Base-by-base conservation (phyloP, 1,284 basidiomycete species). In the Pholiota adiposa region DNA sequence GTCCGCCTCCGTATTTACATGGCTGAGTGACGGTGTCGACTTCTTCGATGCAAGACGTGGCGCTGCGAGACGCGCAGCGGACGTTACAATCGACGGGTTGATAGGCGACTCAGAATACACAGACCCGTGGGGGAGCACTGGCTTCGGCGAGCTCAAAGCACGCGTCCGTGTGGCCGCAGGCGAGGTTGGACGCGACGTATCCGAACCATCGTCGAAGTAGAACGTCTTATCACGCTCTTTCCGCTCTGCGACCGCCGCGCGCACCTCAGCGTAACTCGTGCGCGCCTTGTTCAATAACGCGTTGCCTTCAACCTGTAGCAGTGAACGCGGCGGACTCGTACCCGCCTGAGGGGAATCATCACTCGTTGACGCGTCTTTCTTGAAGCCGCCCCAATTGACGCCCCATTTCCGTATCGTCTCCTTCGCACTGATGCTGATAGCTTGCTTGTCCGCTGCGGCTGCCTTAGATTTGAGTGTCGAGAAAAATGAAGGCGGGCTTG, bases 391-490 rank as follows among this genome's bases (percentile, higher is more conserved):
- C 90, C 90, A 95, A 64, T 87, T 92, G 18, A 87, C 88, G 19
- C 93, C 88, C 93, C 93, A 96, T 72, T 95, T 95, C 56, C 88
- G 87, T 79, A 96, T 88, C 12, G 89, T 83, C 71, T 96, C 94
- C 72, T 89, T 90, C 3, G 93, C 93, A 1, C 87, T 87, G 67
- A 88, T 88, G 67, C 85, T 87, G 21, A 95, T 75, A 1, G 91
- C 91, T 71, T 94, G 88, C 70, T 94, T 95, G 72, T 96, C 93
- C 14, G 83, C 83, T 0, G 89, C 83, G 31, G 83, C 83, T 0
- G 89, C 83, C 43, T 88, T 88, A 21, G 92, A 86, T 71, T 88
- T 90, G 55, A 92, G 78, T 14, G 88, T 85, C n/a, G 88, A 85
- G 54, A 92, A 83, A 75, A 90, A 87, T 12, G 83, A 83, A 5